Evolutionary conservation across 495 filamentous ascomycete species (phyloP), one percentile per base, ranked within the genome.

Genomic region (Cladorrhinum samala): DNA sequence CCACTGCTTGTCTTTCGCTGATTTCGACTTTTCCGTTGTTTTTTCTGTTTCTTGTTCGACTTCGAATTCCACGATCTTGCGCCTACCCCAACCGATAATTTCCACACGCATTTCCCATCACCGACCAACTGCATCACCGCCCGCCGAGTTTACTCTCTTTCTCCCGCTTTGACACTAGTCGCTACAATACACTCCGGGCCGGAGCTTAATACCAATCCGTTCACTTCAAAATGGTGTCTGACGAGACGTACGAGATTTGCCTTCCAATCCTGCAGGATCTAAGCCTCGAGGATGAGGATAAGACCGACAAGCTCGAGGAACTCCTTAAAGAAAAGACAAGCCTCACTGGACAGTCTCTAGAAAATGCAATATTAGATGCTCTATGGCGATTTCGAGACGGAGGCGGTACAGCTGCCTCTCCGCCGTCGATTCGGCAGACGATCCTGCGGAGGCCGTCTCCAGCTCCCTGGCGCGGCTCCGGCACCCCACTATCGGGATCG

Each of bases 341-440:
- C 14, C 72, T 97, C 49, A 79, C 77, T 9, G 91, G 90, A n/a
- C 71, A 83, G 55, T 73, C 83, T 16, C 76, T 99, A 41, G 94
- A 97, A 66, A 91, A 96, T 74, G 85, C 87, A 33, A 83, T 96
- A 18, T 78, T 99, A 48, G 90, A 96, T 68, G 84, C 89, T 39
- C 74, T 97, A 61, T 97, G 94, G 94, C 82, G 89, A 56, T 91
- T 86, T 71, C 85, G 88, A 61, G 89, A 91, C 46, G 81, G 87
- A 47, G 79, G 77, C 14, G 80, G 81, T n/a, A 86, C 82, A 45
- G 81, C 88, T 17, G 78, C 84, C 46, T 90, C 91, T 44, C 89
- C 91, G 38, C 88, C 89, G 36, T 74, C 81, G 9, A 79, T 85
- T 60, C 87, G 91, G 46, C 89, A 94, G 68, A 91, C 88, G 3